Evolutionary conservation across 2,329 filamentous ascomycete species (phyloP).

Genomic region (Phialocephala sp.): DNA sequence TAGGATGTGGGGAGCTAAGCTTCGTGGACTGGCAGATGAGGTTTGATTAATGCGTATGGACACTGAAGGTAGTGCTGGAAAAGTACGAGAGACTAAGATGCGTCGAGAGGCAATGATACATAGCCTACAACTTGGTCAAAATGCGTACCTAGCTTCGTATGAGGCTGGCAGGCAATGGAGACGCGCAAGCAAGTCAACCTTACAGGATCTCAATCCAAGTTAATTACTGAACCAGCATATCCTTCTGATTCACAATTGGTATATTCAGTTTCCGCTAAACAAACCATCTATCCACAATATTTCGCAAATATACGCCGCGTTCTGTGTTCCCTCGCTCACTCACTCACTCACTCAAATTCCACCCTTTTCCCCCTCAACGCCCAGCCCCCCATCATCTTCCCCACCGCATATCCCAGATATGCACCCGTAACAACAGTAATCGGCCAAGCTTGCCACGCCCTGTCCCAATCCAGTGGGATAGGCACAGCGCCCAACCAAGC

Average conservation of each 20-base stretch:
- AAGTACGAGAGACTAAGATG: background rate
- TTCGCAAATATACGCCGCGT: background rate
- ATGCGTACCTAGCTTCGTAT: background rate
- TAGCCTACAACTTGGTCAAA: background rate
- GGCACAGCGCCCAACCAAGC: conserved; percentile 94
- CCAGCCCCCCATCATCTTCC: conserved; percentile 63
- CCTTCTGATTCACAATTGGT: background rate
- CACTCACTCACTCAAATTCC: conserved; percentile 39
- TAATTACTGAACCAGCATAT: background rate
- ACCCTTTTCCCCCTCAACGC: conserved; percentile 42
- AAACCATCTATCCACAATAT: background rate
- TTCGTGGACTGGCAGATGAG: background rate
- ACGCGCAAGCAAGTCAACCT: background rate
- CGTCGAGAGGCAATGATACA: background rate
- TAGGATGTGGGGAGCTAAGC: background rate
- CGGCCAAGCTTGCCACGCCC: conserved; percentile 99
- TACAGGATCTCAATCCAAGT: background rate
- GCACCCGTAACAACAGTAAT: conserved; percentile 86
- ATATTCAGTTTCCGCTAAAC: background rate
- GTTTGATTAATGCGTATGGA: background rate
- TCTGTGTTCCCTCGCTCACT: background rate
- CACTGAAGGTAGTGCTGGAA: background rate
- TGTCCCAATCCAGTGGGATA: conserved; percentile 96
- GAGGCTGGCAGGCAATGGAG: too few relatives aligned
- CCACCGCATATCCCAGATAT: conserved; percentile 78